Base-by-base conservation (phyloP, 2,329 filamentous ascomycete species). In the Botryosphaeria dothidea region DNA sequence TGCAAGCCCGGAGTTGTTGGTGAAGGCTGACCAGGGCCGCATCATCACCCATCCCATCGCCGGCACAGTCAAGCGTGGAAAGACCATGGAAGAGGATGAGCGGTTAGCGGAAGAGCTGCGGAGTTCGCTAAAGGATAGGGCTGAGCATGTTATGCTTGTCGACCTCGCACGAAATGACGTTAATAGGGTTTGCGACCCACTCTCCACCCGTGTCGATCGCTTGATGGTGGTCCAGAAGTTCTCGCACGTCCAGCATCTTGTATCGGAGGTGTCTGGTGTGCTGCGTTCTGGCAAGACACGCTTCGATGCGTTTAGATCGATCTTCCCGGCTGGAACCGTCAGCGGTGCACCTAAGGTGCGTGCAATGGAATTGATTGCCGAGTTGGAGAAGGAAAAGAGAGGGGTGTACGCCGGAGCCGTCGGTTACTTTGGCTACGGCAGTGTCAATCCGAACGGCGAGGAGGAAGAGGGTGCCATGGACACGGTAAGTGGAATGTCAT, bases 21-120 rank as follows among this genome's bases (percentile, higher is more conserved):
- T 97, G 73, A 97, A 97, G 81, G 89, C 91, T 69, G 93, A 97
- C 74, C 85, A 85, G 43, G 92, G 93, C 27, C 87, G 92, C 62
- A 91, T 99, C 75, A 92, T 98, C 74, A 98, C 93, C 25, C 95
- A 99, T 78, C 94, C 95, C 7, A 99, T 99, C 75, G 95, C 95
- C 13, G 95, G 95, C 63, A 99, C 95, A 0, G 93, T 98, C 64
- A 93, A 92, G 80, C 88, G 95, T 71, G 93, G 94, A 67, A 87
- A 87, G 72, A 92, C 90, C 1, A 81, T 88, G 2, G 90, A 92
- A 74, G 92, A 97, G 73, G 95, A 99, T 75, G 88, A 90, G 69
- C 82, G 81, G 17, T 86, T 97, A 27, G 93, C 93, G 9, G 84
- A 88, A 51, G 90, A 92, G 78, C 86, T 96, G 66, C 86, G 88